These are phyloP conservation scores for Ascoidea asiatica DNA, from an alignment of 805 yeast species.

Conservation along the genomic window DNA sequence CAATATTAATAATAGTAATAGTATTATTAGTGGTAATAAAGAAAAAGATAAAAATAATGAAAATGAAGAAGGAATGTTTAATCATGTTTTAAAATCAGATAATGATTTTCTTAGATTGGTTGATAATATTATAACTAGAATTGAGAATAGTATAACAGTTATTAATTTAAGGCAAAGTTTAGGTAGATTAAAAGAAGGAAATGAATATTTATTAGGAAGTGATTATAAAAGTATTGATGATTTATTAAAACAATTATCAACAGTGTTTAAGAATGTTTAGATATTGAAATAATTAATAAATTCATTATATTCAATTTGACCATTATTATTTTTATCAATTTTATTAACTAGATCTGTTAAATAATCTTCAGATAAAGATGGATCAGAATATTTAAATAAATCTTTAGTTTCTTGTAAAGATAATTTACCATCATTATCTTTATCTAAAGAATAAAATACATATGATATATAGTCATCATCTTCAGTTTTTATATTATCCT, in stretches of 20 bases:
- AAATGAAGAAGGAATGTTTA: conserved; percentile 13
- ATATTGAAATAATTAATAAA: too few species aligned
- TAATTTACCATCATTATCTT: neutral
- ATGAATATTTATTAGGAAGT: too few species aligned
- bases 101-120: conserved; percentile 39
- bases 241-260: conserved; percentile 2
- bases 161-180: conserved; percentile 26
- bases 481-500: neutral
- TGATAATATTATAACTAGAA: conserved; percentile 54
- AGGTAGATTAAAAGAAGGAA: neutral
- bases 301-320: neutral
- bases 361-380: neutral
- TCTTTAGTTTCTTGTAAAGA: neutral
- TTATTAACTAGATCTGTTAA: neutral
- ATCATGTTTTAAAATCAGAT: conserved; percentile 1
- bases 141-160: conserved; percentile 44
- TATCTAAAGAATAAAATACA: neutral
- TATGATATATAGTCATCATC: neutral
- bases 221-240: neutral
- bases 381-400: neutral
- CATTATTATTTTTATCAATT: neutral
- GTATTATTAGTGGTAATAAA: neutral
- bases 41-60: too few species aligned
- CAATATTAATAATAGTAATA: too few species aligned
- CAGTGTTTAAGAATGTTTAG: too few species aligned